Evolutionary conservation across 2,329 filamentous ascomycete species (phyloP), one percentile per base, ranked within the genome.

Genomic region (Fusarium camptoceras): DNA sequence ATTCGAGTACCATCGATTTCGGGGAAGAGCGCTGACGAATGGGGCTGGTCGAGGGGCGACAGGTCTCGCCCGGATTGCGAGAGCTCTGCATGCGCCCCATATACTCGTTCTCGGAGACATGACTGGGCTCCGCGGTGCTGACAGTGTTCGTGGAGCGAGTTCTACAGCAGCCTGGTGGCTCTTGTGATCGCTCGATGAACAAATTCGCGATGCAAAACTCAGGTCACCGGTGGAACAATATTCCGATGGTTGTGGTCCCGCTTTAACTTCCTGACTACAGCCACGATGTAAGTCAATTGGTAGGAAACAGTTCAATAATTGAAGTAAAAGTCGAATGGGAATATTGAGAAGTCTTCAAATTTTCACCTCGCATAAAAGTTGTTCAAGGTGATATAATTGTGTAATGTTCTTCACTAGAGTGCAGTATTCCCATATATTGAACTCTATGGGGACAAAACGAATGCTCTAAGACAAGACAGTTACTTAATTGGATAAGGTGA

Each of bases 41-140:
- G 66, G 65, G 51, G 73, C 57, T 30, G 72, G 61, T 51, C 73
- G 68, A 55, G 72, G 68, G 60, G 72, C 68, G 54, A 56, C 67
- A 72, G 75, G 73, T 58, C 74, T 72, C 71, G 76, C 73, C 37
- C 71, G 75, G 64, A 78, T 57, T 55, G 76, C 76, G 51, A 81
- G 72, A 72, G 75, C 72, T 74, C 77, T 76, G 59, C 79, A 80
- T 68, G 75, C 78, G 39, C 76, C 76, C 78, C 76, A 79, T 59
- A 80, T 64, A 63, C 75, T 75, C 61, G 76, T 71, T 72, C 75
- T 75, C 59, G 78, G 70, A 76, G 77, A 75, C 78, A 80, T 80
- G 71, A 55, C 72, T 72, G 71, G 75, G 72, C 74, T 73, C 73
- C 72, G 69, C 73, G 72, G 72, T 68, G 66, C 70, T 73, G 60